Evolutionary conservation across 2,329 filamentous ascomycete species (phyloP).

Genomic region (Ophiocordyceps camponoti-rufipedis): DNA sequence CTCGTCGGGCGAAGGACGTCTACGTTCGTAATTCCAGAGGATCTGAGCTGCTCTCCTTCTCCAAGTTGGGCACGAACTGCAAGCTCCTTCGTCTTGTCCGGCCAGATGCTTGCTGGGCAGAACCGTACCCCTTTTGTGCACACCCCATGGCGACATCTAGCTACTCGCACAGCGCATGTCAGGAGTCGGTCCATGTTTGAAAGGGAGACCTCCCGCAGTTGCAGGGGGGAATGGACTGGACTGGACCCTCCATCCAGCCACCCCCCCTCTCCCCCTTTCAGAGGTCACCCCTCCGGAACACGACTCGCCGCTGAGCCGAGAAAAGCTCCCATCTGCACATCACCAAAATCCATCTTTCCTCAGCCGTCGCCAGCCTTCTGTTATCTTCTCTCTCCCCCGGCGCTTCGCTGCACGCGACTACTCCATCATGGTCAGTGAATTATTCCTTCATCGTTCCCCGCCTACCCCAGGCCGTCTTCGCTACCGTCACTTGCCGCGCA

Average conservation of each 20-base stretch:
- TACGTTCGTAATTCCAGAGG: no score
- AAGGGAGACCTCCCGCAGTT: no score
- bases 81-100: no score
- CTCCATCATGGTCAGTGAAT: slow-evolving; percentile 9
- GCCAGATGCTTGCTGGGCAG: no score
- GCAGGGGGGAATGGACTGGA: no score
- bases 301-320: slow-evolving; percentile 1
- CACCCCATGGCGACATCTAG: no score
- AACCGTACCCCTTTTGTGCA: no score
- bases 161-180: no score
- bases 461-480: neutral
- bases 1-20: no score
- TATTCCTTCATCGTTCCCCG: neutral
- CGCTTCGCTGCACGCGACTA: neutral
- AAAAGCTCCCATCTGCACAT: slow-evolving; percentile 5
- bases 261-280: neutral
- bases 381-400: neutral
- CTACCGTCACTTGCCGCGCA: neutral
- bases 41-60: no score
- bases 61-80: no score
- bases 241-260: neutral
- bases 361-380: neutral
- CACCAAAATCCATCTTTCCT: slow-evolving; percentile 1
- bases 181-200: no score
- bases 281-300: neutral